phyloP scores from a whole-genome alignment of 1,284 basidiomycete genomes.

The Fomitopsis pinicola region DNA sequence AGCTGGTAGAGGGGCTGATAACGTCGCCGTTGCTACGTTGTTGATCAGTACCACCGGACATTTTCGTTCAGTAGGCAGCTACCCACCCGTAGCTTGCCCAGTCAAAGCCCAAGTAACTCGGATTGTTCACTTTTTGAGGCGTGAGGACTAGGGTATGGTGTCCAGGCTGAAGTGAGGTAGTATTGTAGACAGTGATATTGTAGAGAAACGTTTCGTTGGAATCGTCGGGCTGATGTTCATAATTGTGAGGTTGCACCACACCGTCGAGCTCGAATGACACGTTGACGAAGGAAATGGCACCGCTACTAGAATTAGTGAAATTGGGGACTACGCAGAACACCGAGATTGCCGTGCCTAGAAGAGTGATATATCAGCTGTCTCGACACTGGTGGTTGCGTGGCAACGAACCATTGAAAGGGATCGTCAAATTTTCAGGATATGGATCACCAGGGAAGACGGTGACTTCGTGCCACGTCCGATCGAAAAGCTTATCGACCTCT shows the following conservation, averaged over 20 bases:
- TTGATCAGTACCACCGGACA: background rate
- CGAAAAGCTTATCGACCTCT: background rate
- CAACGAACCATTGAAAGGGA: background rate
- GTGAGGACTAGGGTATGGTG: constrained; percentile 24
- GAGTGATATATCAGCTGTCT: background rate
- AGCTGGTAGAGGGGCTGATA: background rate
- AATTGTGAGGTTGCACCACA: constrained; percentile 4
- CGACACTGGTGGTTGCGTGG: background rate
- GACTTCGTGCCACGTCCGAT: constrained; percentile 1
- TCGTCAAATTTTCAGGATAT: background rate
- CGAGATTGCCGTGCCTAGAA: background rate
- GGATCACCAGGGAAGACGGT: background rate
- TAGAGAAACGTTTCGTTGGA: constrained; percentile 14
- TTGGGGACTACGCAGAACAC: constrained; percentile 27
- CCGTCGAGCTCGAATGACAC: constrained; percentile 26
- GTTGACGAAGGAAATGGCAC: constrained; percentile 19
- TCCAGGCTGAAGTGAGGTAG: constrained; percentile 14
- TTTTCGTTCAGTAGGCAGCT: background rate
- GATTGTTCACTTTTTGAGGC: background rate
- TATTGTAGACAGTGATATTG: constrained; percentile 23
- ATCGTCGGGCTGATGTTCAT: constrained; percentile 16
- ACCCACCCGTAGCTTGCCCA: background rate
- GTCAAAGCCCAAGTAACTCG: background rate
- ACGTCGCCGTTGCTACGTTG: background rate
- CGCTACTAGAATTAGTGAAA: background rate